Percentiles rank a stretch among this genome's conserved stretches.
phyloP scores from a whole-genome alignment of 1,284 basidiomycete genomes.

The Microstroma glucosiphilum region DNA sequence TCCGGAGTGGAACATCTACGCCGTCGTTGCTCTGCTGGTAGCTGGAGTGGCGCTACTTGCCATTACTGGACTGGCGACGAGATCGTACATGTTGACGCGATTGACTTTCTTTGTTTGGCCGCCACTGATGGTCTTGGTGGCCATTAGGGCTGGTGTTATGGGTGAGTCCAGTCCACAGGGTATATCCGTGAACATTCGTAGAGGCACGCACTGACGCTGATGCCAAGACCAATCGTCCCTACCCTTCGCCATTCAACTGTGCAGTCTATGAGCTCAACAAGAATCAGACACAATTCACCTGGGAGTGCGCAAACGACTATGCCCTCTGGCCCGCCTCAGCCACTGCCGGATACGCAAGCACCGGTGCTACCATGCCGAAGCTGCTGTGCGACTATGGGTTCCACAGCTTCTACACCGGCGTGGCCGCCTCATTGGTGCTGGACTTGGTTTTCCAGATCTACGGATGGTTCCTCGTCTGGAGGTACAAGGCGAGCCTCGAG shows the following conservation, averaged over 20 bases:
- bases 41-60: conserved; percentile 59
- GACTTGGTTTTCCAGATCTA: conserved; percentile 67
- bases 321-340: conserved; percentile 62
- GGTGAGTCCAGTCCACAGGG: conserved; percentile 56
- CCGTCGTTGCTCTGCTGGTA: conserved; percentile 63
- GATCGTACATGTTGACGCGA: conserved; percentile 66
- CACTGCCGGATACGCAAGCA: conserved; percentile 53
- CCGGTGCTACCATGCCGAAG: conserved; percentile 55
- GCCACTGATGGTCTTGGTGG: conserved; percentile 63
- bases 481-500: conserved; percentile 45
- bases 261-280: conserved; percentile 39
- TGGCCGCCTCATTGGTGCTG: conserved; percentile 63
- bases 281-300: conserved; percentile 59
- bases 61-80: conserved; percentile 64
- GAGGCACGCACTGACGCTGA: too few species aligned
- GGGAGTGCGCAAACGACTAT: conserved; percentile 68
- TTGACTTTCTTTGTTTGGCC: conserved; percentile 68
- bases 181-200: too few species aligned
- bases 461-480: conserved; percentile 44
- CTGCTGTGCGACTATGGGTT: conserved; percentile 64
- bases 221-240: background rate
- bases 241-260: background rate
- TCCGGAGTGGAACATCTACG: conserved; percentile 59
- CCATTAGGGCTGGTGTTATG: conserved; percentile 67
- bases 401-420: conserved; percentile 62